These are phyloP conservation scores for Talaromyces sp. DNA, from an alignment of 2,329 filamentous ascomycete species.

Conservation along the genomic window DNA sequence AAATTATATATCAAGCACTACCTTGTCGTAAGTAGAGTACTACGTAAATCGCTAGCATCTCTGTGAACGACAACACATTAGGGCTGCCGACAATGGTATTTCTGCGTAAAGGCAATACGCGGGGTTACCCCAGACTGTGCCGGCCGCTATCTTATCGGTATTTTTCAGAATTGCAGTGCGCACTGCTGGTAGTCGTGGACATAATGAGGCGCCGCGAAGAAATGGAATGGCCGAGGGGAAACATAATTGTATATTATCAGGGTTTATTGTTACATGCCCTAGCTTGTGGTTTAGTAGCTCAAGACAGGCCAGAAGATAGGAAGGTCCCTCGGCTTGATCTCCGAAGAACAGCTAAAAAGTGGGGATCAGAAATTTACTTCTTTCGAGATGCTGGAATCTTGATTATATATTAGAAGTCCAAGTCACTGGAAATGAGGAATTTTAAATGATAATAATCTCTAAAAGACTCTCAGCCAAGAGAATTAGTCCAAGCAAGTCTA, in stretches of 20 bases:
- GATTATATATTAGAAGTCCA: neutral
- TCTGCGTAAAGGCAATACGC: neutral
- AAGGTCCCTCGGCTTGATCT: slow-evolving; percentile 4
- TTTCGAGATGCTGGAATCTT: neutral
- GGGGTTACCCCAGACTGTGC: slow-evolving; percentile 11
- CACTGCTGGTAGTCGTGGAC: neutral
- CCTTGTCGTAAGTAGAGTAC: neutral
- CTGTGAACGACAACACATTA: neutral
- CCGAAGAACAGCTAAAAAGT: neutral
- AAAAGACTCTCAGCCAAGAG: neutral
- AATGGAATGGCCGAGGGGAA: neutral
- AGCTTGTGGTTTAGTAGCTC: neutral
- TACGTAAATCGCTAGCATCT: no score
- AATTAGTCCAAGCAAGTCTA: neutral
- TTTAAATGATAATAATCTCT: neutral
- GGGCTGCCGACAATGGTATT: neutral
- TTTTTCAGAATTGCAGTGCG: neutral
- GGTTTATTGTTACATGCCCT: neutral
- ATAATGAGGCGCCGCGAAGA: neutral
- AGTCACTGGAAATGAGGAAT: neutral
- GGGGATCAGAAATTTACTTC: neutral
- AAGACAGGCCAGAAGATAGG: neutral
- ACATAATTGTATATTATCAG: neutral
- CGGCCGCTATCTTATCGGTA: neutral
- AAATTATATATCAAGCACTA: neutral